phyloP scores from a whole-genome alignment of 2,329 filamentous ascomycete species.

The Penicillium palitans region DNA sequence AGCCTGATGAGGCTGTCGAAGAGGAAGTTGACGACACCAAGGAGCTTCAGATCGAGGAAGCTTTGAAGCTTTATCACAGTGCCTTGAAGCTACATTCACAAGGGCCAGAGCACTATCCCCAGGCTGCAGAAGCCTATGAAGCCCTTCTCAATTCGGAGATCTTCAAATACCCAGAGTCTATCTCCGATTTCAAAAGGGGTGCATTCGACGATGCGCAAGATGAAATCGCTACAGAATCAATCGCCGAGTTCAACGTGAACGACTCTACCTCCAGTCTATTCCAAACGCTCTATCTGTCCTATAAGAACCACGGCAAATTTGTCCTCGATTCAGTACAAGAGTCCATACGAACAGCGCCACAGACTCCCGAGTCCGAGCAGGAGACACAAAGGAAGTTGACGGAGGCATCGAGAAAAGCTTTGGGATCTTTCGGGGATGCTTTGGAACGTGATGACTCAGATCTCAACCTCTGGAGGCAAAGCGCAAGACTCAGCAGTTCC shows the following conservation, averaged over 20 bases:
- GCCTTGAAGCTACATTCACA: slow-evolving; percentile 90
- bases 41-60: slow-evolving; percentile 96
- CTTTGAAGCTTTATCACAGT: slow-evolving; percentile 87
- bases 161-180: slow-evolving; percentile 84
- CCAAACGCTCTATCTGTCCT: slow-evolving; percentile 86
- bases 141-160: slow-evolving; percentile 88
- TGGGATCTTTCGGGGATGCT: slow-evolving; percentile 60
- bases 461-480: slow-evolving; percentile 63
- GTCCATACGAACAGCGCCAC: slow-evolving; percentile 37
- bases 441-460: slow-evolving; percentile 66
- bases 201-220: slow-evolving; percentile 50
- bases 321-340: slow-evolving; percentile 71
- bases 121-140: slow-evolving; percentile 78
- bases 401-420: slow-evolving; percentile 44
- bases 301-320: slow-evolving; percentile 95
- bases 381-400: slow-evolving; percentile 26
- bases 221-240: slow-evolving; percentile 27
- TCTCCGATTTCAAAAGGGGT: slow-evolving; percentile 77
- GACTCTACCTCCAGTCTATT: slow-evolving; percentile 78
- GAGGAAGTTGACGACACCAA: slow-evolving; percentile 94
- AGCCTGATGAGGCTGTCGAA: slow-evolving; percentile 85
- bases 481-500: slow-evolving; percentile 58
- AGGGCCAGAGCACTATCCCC: slow-evolving; percentile 71
- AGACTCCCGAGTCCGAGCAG: slow-evolving; percentile 18
- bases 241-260: slow-evolving; percentile 59